Evolutionary conservation across 371 early-diverging fungal genomes (phyloP).

Genomic region (Circinella minor): DNA sequence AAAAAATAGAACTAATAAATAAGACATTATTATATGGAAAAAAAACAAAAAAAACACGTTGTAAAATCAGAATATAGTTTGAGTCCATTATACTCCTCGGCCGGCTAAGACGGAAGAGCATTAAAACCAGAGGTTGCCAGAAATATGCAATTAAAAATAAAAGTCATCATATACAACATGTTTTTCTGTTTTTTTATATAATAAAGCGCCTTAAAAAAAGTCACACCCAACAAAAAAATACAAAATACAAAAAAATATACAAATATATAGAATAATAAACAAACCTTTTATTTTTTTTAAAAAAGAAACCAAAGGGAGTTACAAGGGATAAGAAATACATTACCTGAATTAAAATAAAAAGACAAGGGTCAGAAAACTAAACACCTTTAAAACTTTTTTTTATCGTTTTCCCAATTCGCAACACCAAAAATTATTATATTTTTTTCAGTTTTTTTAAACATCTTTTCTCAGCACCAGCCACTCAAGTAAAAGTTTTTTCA

Average conservation of each 20-base stretch:
- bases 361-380: too few relatives aligned
- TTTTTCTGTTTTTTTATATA: slow-evolving; percentile 4
- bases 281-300: too few relatives aligned
- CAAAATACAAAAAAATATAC: slow-evolving; percentile 6
- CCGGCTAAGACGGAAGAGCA: slow-evolving; percentile 13
- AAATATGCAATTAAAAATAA: slow-evolving; percentile 10
- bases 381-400: background rate
- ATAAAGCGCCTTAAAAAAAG: background rate
- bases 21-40: slow-evolving; percentile 1
- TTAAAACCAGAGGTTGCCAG: slow-evolving; percentile 32
- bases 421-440: background rate
- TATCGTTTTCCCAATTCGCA: background rate
- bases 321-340: background rate
- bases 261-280: background rate
- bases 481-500: background rate
- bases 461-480: slow-evolving; percentile 22
- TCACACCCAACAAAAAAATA: background rate
- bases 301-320: background rate
- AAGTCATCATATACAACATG: slow-evolving; percentile 20
- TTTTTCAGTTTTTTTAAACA: slow-evolving; percentile 16
- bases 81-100: slow-evolving; percentile 22
- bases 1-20: background rate
- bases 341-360: too few relatives aligned
- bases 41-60: background rate
- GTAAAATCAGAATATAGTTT: slow-evolving; percentile 7